Evolutionary conservation across 2,329 filamentous ascomycete species (phyloP).

Genomic region (Cryphonectria parasitica): DNA sequence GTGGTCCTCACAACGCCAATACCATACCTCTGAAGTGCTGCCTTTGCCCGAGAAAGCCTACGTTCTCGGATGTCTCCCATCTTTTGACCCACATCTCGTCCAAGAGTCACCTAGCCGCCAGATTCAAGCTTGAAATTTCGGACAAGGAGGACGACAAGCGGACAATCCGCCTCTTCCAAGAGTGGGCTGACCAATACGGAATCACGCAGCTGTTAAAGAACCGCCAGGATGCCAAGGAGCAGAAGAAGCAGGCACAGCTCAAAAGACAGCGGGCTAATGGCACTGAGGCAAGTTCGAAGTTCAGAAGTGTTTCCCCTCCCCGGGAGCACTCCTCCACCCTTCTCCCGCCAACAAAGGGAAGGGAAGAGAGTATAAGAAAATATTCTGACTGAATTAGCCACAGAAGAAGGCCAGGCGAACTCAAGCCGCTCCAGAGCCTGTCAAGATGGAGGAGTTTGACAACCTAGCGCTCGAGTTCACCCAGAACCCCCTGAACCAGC

Average conservation of each 20-base stretch:
- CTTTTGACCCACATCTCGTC: conserved; percentile 90
- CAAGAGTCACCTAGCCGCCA: conserved; percentile 85
- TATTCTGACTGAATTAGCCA: neutral
- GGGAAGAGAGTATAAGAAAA: neutral
- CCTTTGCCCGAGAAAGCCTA: conserved; percentile 78
- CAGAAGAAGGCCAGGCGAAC: conserved; percentile 16
- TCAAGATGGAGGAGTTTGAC: conserved; percentile 20
- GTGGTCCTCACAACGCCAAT: conserved; percentile 10
- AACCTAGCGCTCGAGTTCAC: neutral
- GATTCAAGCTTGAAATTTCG: conserved; percentile 77
- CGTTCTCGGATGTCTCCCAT: conserved; percentile 89
- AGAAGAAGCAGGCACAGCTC: conserved; percentile 47
- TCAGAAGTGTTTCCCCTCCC: neutral
- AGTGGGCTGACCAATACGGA: conserved; percentile 75
- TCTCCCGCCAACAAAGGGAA: neutral
- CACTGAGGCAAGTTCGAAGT: conserved; percentile 11
- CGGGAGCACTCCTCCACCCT: neutral
- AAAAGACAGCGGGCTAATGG: conserved; percentile 15
- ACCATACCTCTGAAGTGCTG: conserved; percentile 75
- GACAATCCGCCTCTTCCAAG: conserved; percentile 69
- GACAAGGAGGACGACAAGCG: conserved; percentile 66
- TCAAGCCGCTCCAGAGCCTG: neutral
- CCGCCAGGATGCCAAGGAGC: conserved; percentile 75
- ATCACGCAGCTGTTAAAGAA: conserved; percentile 77
- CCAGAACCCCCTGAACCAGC: conserved; percentile 19